A percentile compares a stretch with the other conserved stretches of the same genome.
Evolutionary conservation across 2,329 filamentous ascomycete genomes (phyloP).

Genomic region (Akanthomyces uredinophilus): DNA sequence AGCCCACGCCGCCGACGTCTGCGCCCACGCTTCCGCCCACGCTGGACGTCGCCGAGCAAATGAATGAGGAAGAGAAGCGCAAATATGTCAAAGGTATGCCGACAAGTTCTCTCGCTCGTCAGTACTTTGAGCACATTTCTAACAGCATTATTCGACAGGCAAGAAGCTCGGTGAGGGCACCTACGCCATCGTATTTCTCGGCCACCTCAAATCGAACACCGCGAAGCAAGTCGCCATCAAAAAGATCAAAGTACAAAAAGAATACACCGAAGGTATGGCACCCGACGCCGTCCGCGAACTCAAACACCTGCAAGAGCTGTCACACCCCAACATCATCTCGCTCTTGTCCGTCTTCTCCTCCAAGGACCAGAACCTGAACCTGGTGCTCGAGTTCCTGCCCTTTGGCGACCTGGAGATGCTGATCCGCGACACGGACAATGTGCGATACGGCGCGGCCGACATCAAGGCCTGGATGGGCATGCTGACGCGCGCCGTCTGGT

Average conservation of each 20-base stretch:
- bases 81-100: conserved; percentile 80
- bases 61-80: conserved; percentile 74
- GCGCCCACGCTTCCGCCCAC: conserved; percentile 31
- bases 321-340: conserved; percentile 91
- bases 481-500: conserved; percentile 89
- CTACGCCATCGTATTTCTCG: conserved; percentile 92
- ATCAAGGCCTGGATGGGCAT: conserved; percentile 99
- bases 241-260: conserved; percentile 82
- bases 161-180: conserved; percentile 94
- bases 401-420: conserved; percentile 94
- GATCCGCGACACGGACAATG: conserved; percentile 73
- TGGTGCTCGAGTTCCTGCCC: conserved; percentile 90
- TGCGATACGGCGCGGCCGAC: conserved; percentile 81
- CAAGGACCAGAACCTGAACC: conserved; percentile 92
- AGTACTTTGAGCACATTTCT: background rate
- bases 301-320: conserved; percentile 89
- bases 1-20: conserved; percentile 27
- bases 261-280: conserved; percentile 85
- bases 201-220: conserved; percentile 70
- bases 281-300: conserved; percentile 95
- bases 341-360: conserved; percentile 90
- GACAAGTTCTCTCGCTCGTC: background rate
- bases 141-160: conserved; percentile 43
- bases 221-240: conserved; percentile 80
- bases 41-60: conserved; percentile 67